Evolutionary conservation across 495 filamentous ascomycete genomes (phyloP).

Genomic region (Hyaloscypha finlandica): DNA sequence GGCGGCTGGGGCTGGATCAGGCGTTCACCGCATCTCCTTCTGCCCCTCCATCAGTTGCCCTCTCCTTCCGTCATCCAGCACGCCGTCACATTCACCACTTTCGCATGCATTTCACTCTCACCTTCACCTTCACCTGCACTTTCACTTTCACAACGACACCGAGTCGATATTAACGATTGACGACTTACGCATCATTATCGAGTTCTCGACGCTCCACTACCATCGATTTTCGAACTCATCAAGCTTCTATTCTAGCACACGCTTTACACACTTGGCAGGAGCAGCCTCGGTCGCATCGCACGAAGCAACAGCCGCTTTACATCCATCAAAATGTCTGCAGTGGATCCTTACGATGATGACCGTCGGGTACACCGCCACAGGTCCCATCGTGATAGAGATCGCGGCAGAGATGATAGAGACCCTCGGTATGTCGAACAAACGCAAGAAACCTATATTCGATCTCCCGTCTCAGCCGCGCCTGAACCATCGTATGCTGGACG

Average conservation of each 20-base stretch:
- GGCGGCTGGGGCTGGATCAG: background rate
- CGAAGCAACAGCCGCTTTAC: too few species aligned
- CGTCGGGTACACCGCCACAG: slow-evolving; percentile 23
- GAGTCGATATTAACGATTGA: background rate
- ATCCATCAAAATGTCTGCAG: slow-evolving; percentile 12
- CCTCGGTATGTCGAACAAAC: slow-evolving; percentile 44
- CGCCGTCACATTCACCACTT: background rate
- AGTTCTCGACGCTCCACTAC: background rate
- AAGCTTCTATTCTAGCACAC: background rate
- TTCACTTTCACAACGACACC: background rate
- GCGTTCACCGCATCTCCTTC: background rate
- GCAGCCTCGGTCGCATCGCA: background rate
- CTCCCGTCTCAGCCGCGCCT: slow-evolving; percentile 14
- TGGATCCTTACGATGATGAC: slow-evolving; percentile 31
- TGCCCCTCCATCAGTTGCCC: background rate
- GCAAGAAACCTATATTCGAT: slow-evolving; percentile 47
- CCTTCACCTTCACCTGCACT: background rate
- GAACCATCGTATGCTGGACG: slow-evolving; percentile 37
- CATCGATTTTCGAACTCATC: background rate
- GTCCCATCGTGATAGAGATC: slow-evolving; percentile 41
- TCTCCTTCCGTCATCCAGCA: slow-evolving; percentile 10
- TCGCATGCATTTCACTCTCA: background rate
- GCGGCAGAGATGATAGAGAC: slow-evolving; percentile 37
- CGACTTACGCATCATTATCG: background rate
- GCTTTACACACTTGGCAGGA: background rate